Percentiles rank a stretch among this genome's conserved stretches.
Conservation (phyloP, 257 asterid species). For the Rhazya stricta region DNA sequence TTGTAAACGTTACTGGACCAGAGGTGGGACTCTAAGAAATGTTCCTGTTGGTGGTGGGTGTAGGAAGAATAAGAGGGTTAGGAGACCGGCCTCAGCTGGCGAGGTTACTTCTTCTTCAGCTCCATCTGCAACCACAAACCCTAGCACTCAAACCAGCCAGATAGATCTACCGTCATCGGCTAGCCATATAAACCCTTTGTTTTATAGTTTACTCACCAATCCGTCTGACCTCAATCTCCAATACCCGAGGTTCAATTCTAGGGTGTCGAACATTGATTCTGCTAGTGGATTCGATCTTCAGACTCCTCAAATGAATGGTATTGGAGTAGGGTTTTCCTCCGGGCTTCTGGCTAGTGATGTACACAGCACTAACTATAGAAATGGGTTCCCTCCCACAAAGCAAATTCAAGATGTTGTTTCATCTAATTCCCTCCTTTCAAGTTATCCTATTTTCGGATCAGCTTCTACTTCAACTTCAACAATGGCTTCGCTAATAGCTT, state of each 20-base stretch:
- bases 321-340: constrained; percentile 39
- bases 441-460: constrained; percentile 28
- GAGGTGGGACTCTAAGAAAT: constrained; percentile 48
- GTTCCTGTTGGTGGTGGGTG: constrained; percentile 57
- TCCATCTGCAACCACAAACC: constrained; percentile 23
- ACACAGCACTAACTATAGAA: not conserved
- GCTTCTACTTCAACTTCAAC: constrained; percentile 27
- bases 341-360: constrained; percentile 16
- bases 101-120: constrained; percentile 20
- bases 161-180: constrained; percentile 26
- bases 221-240: constrained; percentile 27
- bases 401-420: constrained; percentile 28
- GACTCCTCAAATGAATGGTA: constrained; percentile 21
- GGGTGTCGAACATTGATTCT: constrained; percentile 14
- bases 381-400: constrained; percentile 23
- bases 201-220: constrained; percentile 30
- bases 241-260: constrained; percentile 25
- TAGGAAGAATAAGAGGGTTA: constrained; percentile 39
- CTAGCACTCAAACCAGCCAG: constrained; percentile 24
- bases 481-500: constrained; percentile 40
- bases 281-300: constrained; percentile 18
- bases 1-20: constrained; percentile 50
- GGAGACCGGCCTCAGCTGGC: constrained; percentile 13
- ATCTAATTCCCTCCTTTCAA: constrained; percentile 27
- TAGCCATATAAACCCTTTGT: constrained; percentile 27